Base-by-base conservation (phyloP, 2,329 filamentous ascomycete species). In the Beauveria caledonica region DNA sequence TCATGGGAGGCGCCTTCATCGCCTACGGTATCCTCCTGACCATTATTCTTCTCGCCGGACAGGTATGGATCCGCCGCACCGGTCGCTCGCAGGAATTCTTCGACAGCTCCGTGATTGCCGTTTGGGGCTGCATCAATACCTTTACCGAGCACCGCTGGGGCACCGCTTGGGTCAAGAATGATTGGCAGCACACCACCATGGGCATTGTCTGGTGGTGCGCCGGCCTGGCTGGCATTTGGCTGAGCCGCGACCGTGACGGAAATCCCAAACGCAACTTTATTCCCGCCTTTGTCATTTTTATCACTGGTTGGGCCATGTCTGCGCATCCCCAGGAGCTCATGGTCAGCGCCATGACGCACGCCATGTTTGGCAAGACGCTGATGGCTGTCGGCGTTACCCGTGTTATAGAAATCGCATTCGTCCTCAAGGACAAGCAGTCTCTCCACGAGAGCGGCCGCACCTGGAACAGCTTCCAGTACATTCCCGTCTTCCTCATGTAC, bases 161-260 rank as follows among this genome's bases (percentile, higher is more conserved):
- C 59, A 80, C 80, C 1, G 82, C 84, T 0, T 99, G 94, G 94
- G 91, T 89, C 57, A 86, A 84, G 74, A 97, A 97, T 70, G 94
- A 99, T 73, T 85, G 96, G 76, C 93, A 99, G 73, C 94, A 99
- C 73, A 99, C 94, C 0, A 90, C 89, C n/a, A 97, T 99, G 93
- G 94, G 94, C n/a, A 85, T 99, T 63, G 86, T 99, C 56, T 99
- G 94, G 94, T 99, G 93, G 93, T 89, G 86, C 68, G 93, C 94
- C 8, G 94, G 94, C 25, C 77, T 99, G 33, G 83, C 93, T 11
- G 94, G 94, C 46, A 82, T 99, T 57, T 99, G 93, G 94, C 80
- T 99, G 44, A 96, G 91, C 72, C 84, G 85, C 64, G 90, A 87
- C 70, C 85, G 90, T 60, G 86, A 93, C 64, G 93, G 94, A 56